Conservation (phyloP, 177 flowering plant species). For the Vitis hybrid region DNA sequence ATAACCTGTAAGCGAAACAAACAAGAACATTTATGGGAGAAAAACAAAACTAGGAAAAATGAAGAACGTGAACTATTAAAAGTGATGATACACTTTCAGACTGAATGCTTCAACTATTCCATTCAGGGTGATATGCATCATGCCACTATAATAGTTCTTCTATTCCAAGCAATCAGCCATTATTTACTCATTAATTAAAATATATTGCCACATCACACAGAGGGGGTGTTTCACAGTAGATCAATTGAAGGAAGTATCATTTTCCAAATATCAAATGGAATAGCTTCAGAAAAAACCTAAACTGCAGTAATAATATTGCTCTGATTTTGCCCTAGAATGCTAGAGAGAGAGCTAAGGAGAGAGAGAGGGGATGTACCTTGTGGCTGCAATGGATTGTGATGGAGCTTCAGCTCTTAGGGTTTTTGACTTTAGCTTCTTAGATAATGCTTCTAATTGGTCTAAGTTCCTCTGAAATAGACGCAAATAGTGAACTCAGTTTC, state of each 20-base stretch:
- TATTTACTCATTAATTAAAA: too few species aligned
- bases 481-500: conserved; percentile 2
- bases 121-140: too few species aligned
- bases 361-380: conserved; percentile 46
- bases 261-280: too few species aligned
- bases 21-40: neutral
- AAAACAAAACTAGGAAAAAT: neutral
- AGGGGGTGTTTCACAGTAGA: too few species aligned
- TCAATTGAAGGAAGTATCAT: too few species aligned
- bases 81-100: neutral
- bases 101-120: neutral
- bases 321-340: too few species aligned
- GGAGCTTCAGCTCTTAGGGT: conserved; percentile 81
- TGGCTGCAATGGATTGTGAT: conserved; percentile 86
- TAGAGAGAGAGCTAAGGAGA: too few species aligned
- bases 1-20: conserved; percentile 42
- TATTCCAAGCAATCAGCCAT: too few species aligned
- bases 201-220: too few species aligned
- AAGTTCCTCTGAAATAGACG: conserved; percentile 67
- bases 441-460: conserved; percentile 85
- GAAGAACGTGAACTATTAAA: neutral
- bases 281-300: too few species aligned
- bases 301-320: too few species aligned
- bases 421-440: conserved; percentile 93
- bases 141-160: too few species aligned